Evolutionary conservation across 345 rosid species (phyloP).

Genomic region (Boechera retrofracta): DNA sequence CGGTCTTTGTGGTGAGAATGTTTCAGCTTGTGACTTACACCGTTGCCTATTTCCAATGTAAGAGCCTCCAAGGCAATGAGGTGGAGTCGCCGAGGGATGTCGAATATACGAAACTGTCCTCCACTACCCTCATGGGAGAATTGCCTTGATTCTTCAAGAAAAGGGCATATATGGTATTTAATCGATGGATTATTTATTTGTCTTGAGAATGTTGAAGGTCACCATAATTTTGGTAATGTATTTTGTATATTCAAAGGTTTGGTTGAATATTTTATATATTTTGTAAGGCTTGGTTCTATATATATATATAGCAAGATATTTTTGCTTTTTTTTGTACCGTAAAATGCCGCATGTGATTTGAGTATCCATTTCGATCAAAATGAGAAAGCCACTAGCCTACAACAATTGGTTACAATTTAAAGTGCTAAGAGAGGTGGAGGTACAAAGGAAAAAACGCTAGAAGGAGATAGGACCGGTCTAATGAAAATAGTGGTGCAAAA

Average conservation of each 20-base stretch:
- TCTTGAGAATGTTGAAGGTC: not conserved
- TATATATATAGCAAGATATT: not conserved
- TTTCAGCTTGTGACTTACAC: constrained; percentile 50
- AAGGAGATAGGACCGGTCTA: too few relatives aligned
- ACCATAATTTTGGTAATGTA: not conserved
- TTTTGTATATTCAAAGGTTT: not conserved
- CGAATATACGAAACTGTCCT: constrained; percentile 52
- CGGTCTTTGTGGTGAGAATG: constrained; percentile 42
- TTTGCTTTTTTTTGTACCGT: not conserved
- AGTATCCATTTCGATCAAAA: not conserved
- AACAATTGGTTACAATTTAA: not conserved
- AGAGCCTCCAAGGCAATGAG: constrained; percentile 54
- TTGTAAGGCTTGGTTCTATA: not conserved
- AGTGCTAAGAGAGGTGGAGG: not conserved
- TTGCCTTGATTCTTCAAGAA: constrained; percentile 22
- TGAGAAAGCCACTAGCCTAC: not conserved
- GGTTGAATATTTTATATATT: not conserved
- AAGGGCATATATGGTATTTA: not conserved
- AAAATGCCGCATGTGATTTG: too few relatives aligned
- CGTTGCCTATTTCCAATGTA: constrained; percentile 54
- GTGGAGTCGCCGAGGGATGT: constrained; percentile 43
- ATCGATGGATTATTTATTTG: not conserved
- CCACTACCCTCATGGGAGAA: constrained; percentile 14
- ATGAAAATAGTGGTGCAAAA: too few relatives aligned
- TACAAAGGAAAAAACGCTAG: too few relatives aligned